Evolutionary conservation across 192 early-diverging fungal genomes (phyloP).

Genomic region (Linnemannia schmuckeri): DNA sequence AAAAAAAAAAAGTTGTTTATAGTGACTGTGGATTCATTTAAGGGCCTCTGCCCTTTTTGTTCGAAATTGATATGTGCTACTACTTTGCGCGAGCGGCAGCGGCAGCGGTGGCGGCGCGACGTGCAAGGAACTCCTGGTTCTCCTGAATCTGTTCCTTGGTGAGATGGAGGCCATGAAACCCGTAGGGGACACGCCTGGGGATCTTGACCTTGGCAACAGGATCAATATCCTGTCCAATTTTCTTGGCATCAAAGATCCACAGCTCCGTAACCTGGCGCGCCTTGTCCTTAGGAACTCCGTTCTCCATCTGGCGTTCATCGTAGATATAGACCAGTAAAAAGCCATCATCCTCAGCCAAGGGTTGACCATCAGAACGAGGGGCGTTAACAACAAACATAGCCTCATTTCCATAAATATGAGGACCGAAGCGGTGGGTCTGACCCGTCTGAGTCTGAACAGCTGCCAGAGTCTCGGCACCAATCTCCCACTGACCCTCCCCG

Average conservation of each 20-base stretch:
- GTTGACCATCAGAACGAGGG: conserved; percentile 5
- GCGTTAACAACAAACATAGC: conserved; percentile 33
- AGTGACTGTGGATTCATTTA: neutral
- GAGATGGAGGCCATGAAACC: conserved; percentile 41
- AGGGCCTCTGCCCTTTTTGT: neutral
- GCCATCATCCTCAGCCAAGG: conserved; percentile 29
- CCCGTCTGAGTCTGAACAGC: conserved; percentile 1
- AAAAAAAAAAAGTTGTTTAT: neutral
- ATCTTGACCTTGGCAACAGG: conserved; percentile 39
- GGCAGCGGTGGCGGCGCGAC: conserved; percentile 4
- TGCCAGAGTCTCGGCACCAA: conserved; percentile 19
- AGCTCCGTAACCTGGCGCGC: conserved; percentile 38
- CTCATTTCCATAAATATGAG: conserved; percentile 33
- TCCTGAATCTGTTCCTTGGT: conserved; percentile 39
- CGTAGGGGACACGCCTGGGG: conserved; percentile 42
- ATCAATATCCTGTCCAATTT: conserved; percentile 28
- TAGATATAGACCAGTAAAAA: conserved; percentile 43
- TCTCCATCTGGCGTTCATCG: conserved; percentile 37
- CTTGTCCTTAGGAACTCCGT: conserved; percentile 22
- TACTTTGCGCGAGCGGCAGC: neutral
- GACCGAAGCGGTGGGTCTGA: conserved; percentile 22
- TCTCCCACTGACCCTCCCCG: conserved; percentile 31
- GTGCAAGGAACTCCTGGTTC: conserved; percentile 17
- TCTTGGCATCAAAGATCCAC: conserved; percentile 51
- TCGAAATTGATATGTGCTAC: too few species aligned